Conservation (phyloP, 2,329 filamentous ascomycete species). For the Purpureocillium lavendulum region DNA sequence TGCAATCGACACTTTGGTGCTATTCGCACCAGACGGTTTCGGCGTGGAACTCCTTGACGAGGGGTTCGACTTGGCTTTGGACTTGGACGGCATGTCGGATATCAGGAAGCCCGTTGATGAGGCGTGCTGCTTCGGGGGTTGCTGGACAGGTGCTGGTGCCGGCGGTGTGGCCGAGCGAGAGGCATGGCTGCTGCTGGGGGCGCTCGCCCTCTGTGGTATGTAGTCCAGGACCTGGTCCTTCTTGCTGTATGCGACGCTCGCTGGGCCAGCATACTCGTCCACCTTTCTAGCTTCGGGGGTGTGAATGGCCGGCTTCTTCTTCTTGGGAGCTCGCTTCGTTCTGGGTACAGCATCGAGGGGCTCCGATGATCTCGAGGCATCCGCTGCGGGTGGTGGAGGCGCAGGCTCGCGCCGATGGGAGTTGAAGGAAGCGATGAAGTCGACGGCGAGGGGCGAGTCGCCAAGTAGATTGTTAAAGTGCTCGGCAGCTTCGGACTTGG, state of each 20-base stretch:
- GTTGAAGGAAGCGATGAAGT: constrained; percentile 79
- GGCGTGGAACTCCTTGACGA: constrained; percentile 44
- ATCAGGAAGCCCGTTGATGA: constrained; percentile 68
- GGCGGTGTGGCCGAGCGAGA: constrained; percentile 28
- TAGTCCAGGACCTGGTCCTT: constrained; percentile 64
- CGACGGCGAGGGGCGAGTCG: constrained; percentile 67
- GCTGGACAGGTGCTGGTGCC: constrained; percentile 22
- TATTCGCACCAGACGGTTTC: constrained; percentile 39
- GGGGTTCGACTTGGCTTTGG: constrained; percentile 45
- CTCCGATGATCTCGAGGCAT: constrained; percentile 10
- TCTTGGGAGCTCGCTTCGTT: constrained; percentile 34
- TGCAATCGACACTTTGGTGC: constrained; percentile 62
- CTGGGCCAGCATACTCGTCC: constrained; percentile 51
- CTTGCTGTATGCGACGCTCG: constrained; percentile 68
- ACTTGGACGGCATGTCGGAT: constrained; percentile 59
- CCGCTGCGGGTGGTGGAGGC: constrained; percentile 12
- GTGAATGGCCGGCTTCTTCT: constrained; percentile 56
- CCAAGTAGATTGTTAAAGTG: constrained; percentile 86
- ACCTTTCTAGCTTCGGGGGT: constrained; percentile 55
- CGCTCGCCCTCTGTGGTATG: constrained; percentile 44
- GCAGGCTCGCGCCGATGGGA: constrained; percentile 40
- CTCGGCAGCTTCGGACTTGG: constrained; percentile 68
- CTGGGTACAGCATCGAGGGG: constrained; percentile 38
- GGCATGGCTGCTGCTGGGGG: constrained; percentile 26
- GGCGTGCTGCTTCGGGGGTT: constrained; percentile 44